Evolutionary conservation across 1,139 yeast genomes (phyloP).

Genomic region (Starmera stellimalicola): DNA sequence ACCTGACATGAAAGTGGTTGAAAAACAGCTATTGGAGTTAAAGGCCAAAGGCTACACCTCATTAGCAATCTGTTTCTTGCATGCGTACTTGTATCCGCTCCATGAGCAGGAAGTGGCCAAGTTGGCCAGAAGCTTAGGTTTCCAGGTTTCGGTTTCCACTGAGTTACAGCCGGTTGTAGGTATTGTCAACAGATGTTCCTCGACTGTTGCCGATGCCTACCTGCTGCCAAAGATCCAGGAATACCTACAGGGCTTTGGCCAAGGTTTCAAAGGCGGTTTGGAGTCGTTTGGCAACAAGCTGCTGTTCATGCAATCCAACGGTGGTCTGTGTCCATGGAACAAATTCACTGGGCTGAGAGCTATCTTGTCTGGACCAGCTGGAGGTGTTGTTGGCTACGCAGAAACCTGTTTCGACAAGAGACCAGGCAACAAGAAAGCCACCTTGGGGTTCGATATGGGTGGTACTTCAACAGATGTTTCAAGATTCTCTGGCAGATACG

Average conservation of each 20-base stretch:
- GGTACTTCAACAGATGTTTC: conserved; percentile 57
- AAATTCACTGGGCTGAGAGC: conserved; percentile 45
- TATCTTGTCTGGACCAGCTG: conserved; percentile 53
- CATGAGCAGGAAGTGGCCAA: conserved; percentile 23
- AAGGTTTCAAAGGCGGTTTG: conserved; percentile 46
- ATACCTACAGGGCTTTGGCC: conserved; percentile 45
- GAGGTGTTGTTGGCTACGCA: conserved; percentile 52
- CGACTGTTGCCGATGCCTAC: conserved; percentile 66
- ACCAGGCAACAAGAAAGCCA: conserved; percentile 29
- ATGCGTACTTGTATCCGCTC: conserved; percentile 22
- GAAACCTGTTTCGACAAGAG: conserved; percentile 35
- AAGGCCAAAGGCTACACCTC: conserved; percentile 20
- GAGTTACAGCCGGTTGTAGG: conserved; percentile 62
- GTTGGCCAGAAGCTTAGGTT: conserved; percentile 19
- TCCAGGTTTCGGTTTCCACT: conserved; percentile 36
- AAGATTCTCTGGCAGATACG: conserved; percentile 36
- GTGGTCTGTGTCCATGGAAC: conserved; percentile 42
- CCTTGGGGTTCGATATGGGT: conserved; percentile 55
- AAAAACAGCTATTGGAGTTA: conserved; percentile 13
- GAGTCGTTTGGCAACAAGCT: conserved; percentile 20
- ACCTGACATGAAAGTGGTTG: conserved; percentile 15
- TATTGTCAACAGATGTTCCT: conserved; percentile 55
- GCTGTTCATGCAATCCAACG: conserved; percentile 53
- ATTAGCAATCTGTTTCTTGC: conserved; percentile 21
- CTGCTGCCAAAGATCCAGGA: conserved; percentile 56